These are phyloP conservation scores for Penicillium cinerascens DNA, from an alignment of 495 filamentous ascomycete species.

Conservation along the genomic window DNA sequence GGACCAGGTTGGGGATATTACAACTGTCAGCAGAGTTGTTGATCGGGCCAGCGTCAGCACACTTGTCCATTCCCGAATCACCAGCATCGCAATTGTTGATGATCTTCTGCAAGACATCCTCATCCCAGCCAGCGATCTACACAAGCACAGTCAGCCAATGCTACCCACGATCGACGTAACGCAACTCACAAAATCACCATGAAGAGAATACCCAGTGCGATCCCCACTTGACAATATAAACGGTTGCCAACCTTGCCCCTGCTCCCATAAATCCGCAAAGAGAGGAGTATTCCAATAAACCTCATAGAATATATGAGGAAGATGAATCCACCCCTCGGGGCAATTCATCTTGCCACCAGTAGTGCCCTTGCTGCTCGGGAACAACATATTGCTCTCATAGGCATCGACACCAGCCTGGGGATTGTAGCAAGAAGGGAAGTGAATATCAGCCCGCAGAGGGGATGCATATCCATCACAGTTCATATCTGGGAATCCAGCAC, in stretches of 20 bases:
- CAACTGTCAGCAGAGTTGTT: constrained; percentile 41
- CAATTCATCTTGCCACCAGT: constrained; percentile 12
- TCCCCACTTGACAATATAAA: constrained; percentile 45
- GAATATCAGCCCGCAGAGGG: constrained; percentile 55
- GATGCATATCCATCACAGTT: constrained; percentile 49
- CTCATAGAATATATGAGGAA: constrained; percentile 68
- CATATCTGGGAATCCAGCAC: constrained; percentile 47
- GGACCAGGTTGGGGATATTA: constrained; percentile 39
- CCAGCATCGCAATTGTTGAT: constrained; percentile 54
- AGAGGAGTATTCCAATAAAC: constrained; percentile 59
- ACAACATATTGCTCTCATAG: constrained; percentile 13
- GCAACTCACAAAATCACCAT: constrained; percentile 23
- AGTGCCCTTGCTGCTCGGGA: constrained; percentile 10
- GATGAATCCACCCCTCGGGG: constrained; percentile 29
- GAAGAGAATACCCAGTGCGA: constrained; percentile 25
- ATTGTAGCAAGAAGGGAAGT: constrained; percentile 50
- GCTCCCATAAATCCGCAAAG: constrained; percentile 45
- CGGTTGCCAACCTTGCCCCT: constrained; percentile 31
- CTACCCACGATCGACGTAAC: background rate
- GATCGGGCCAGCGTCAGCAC: constrained; percentile 29
- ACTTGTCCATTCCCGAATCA: constrained; percentile 51
- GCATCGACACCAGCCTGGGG: constrained; percentile 9
- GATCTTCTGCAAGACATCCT: constrained; percentile 54
- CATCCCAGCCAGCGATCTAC: constrained; percentile 65
- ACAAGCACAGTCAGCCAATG: background rate